phyloP scores from a whole-genome alignment of 371 early-diverging fungal genomes.

The Parasitella parasitica region DNA sequence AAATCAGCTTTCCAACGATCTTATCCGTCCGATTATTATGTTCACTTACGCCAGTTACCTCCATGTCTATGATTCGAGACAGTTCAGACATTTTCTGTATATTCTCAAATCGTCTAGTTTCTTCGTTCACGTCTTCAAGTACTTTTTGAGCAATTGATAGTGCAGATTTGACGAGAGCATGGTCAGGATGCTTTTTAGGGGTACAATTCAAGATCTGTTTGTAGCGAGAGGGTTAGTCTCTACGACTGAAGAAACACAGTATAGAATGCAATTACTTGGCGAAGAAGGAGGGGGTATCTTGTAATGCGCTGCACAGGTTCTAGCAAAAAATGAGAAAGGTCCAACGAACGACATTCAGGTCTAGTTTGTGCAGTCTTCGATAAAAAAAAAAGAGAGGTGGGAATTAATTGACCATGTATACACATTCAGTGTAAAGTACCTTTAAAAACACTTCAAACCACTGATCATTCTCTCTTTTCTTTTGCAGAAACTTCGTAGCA shows the following conservation, averaged over 20 bases:
- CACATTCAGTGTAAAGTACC: conserved; percentile 32
- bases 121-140: conserved; percentile 76
- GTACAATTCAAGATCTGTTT: conserved; percentile 82
- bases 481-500: conserved; percentile 65
- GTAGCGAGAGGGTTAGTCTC: neutral
- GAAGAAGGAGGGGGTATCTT: conserved; percentile 86
- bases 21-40: neutral
- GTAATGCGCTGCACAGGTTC: conserved; percentile 94
- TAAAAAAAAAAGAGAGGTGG: neutral
- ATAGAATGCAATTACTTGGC: conserved; percentile 52
- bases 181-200: conserved; percentile 75
- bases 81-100: conserved; percentile 72
- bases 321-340: conserved; percentile 84
- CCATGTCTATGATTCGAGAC: conserved; percentile 66
- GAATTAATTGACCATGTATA: neutral
- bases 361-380: conserved; percentile 60
- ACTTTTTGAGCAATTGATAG: conserved; percentile 68
- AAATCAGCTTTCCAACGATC: neutral
- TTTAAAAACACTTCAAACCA: conserved; percentile 63
- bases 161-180: conserved; percentile 69
- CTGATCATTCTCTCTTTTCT: conserved; percentile 54
- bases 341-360: conserved; percentile 78
- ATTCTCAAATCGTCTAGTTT: conserved; percentile 75
- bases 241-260: neutral
- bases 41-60: conserved; percentile 52